Conservation (phyloP, 2,329 filamentous ascomycete genomes). For the Cordyceps militaris region DNA sequence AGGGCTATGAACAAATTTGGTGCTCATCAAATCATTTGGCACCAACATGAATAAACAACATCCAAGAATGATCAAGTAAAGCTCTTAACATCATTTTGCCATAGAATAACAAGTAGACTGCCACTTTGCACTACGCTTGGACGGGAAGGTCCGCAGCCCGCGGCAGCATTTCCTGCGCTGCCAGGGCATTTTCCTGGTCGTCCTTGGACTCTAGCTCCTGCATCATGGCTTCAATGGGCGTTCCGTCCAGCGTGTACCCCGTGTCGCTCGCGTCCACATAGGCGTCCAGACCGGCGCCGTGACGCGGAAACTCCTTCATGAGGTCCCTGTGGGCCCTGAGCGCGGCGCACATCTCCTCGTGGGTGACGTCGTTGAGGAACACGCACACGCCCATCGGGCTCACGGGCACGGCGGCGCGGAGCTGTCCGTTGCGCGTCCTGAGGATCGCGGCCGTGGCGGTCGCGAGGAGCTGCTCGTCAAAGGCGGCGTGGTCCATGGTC, state of each 20-base stretch:
- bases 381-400: constrained; percentile 58
- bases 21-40: too few species aligned
- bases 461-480: constrained; percentile 58
- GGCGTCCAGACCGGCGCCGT: constrained; percentile 60
- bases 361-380: constrained; percentile 61
- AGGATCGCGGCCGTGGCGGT: constrained; percentile 62
- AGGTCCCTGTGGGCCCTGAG: constrained; percentile 57
- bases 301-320: constrained; percentile 54
- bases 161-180: background rate
- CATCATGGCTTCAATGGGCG: constrained; percentile 15
- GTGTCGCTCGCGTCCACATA: constrained; percentile 65
- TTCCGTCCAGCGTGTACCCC: constrained; percentile 41
- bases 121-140: too few species aligned
- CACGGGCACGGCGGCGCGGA: constrained; percentile 59
- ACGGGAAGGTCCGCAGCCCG: background rate
- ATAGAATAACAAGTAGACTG: too few species aligned
- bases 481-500: constrained; percentile 63
- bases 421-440: constrained; percentile 61
- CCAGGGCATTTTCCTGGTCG: background rate
- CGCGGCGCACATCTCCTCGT: constrained; percentile 54
- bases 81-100: too few species aligned
- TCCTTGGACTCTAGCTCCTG: background rate
- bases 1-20: too few species aligned
- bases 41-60: too few species aligned
- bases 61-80: too few species aligned